Base-by-base conservation (phyloP, 1,284 basidiomycete genomes). In the Cutaneotrichosporon cutaneum region DNA sequence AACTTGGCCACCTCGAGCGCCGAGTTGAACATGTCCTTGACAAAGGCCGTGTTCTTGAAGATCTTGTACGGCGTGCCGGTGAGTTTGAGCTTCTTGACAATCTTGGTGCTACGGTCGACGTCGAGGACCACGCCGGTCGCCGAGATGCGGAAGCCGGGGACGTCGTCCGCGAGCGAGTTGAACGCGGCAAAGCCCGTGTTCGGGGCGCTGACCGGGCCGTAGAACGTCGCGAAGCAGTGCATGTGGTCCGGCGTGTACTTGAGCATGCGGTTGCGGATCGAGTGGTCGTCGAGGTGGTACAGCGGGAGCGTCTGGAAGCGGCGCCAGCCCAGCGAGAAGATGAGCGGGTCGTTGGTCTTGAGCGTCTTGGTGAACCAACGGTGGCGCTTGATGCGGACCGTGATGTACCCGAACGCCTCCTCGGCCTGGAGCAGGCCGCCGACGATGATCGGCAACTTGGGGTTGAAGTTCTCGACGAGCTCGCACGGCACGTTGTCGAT, bases 161-260 rank as follows among this genome's bases (percentile, higher is more conserved):
- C 83, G 0, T 87, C 85, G 18, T 82, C 82, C 0, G 83, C 81
- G 7, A 99, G 81, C 1, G 90, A 87, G 79, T 95, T 98, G 84
- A 99, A 98, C 1, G 95, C 91, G 77, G 94, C 97, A 81, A 99
- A 92, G 65, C 95, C 94, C 0, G 93, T 97, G 78, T 97, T 97
- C n/a, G 94, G 94, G 0, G 90, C 82, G 1, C 91, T 83, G 21
- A 92, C 88, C 7, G 94, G 94, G 0, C 91, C 94, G 74, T 94
- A 97, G 80, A 99, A 98, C 0, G 94, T 95, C 2, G 95, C 95
- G 71, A 90, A 92, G 73, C 95, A 99, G 77, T 99, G 96, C 93
- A 96, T 97, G 74, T 99, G 95, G 80, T 99, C 96, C 0, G 95
- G 95, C 0, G 96, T 98, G 77, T 99, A 99, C 82, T 99, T 99